Evolutionary conservation across 768 basidiomycete species (phyloP), one percentile per base, ranked within the genome.

Genomic region (Mycena chlorophos): DNA sequence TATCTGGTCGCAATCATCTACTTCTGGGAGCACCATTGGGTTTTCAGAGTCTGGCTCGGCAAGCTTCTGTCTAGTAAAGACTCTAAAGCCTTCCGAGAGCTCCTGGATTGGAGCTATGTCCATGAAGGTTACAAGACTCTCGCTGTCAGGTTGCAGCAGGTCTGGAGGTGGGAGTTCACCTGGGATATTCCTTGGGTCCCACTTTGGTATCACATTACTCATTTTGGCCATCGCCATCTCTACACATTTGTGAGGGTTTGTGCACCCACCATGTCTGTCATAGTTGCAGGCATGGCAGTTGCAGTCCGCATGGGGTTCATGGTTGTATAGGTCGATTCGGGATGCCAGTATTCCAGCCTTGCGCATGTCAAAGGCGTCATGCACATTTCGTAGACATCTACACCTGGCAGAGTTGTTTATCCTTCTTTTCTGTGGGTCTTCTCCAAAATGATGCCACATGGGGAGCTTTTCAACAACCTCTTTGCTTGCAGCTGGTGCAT

Each of bases 361-460:
- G 10, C 39, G 12, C 13, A 20, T 19, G 6, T 10, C 20, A 6
- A 40, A 5, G 20, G 20, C 39, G 6, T 40, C 19, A 19, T 40
- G 39, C 8, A 6, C 13, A 6, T 40, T 19, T 19, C 39, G 10
- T 20, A 40, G 39, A 19, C 39, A 40, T 40, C 19, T 40, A 19
- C 12, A 10, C 6, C 19, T 40, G 5, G 19, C 39, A 12, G 12
- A 13, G 19, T 12, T 40, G 6, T 40, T 40, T 6, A 40, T 6
- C 19, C 6, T 12, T 12, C 12, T 12, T 10, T 10, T 40, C 6
- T 6, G 13, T 10, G 19, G 39, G 19, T 58, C 54, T 19, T 47
- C 55, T 10, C 61, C 63, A 4, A 17, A 50, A 55, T 74, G 73
- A 46, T 66, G 60, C 73, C 72, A 74, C 1, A 73, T 68, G 27